Evolutionary conservation across 345 rosid species (phyloP).

Genomic region (Hibiscus syriacus): DNA sequence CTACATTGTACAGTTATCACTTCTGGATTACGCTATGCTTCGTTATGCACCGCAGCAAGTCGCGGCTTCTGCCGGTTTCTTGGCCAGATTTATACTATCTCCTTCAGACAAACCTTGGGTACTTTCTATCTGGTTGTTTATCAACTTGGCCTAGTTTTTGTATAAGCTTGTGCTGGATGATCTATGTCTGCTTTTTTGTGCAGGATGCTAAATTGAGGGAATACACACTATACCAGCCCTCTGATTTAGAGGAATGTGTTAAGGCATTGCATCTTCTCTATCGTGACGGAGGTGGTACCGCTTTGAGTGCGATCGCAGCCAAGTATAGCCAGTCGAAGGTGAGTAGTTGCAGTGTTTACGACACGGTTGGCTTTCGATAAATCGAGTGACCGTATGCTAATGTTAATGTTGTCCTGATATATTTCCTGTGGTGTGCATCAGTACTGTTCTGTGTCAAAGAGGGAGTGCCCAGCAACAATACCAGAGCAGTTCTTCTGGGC

Average conservation of each 20-base stretch:
- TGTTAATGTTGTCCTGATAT: background rate
- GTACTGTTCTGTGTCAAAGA: background rate
- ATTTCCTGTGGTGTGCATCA: background rate
- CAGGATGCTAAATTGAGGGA: background rate
- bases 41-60: conserved; percentile 16
- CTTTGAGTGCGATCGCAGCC: background rate
- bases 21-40: conserved; percentile 24
- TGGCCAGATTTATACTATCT: conserved; percentile 25
- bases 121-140: background rate
- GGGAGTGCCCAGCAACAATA: background rate
- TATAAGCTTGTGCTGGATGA: background rate
- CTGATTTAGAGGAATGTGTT: background rate
- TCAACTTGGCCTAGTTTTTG: background rate
- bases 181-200: background rate
- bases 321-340: background rate
- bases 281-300: background rate
- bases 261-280: background rate
- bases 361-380: background rate
- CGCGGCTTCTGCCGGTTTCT: conserved; percentile 29
- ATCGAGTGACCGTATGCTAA: background rate
- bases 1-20: conserved; percentile 26
- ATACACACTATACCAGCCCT: background rate
- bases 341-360: background rate
- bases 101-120: conserved; percentile 30
- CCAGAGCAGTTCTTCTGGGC: background rate